phyloP scores from a whole-genome alignment of 306 rosid genomes.

The Corylus avellana region DNA sequence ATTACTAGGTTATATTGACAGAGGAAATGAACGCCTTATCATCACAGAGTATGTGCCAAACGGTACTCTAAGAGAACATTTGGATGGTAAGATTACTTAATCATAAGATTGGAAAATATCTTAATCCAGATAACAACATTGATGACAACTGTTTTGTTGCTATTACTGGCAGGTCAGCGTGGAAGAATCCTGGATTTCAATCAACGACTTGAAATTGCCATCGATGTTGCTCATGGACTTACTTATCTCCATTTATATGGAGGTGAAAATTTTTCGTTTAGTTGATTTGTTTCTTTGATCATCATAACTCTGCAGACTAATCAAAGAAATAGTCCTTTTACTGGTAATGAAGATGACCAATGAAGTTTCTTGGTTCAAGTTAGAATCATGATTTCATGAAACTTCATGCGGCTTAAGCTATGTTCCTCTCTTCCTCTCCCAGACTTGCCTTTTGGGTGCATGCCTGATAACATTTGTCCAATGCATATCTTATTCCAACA shows the following conservation, averaged over 20 bases:
- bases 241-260: slow-evolving; percentile 90
- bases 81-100: slow-evolving; percentile 75
- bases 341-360: not conserved
- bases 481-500: not conserved
- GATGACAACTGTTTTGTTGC: slow-evolving; percentile 21
- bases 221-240: slow-evolving; percentile 96
- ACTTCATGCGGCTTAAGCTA: not conserved
- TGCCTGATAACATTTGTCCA: not conserved
- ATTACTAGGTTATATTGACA: slow-evolving; percentile 80
- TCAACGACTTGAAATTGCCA: slow-evolving; percentile 94
- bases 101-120: slow-evolving; percentile 17
- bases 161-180: slow-evolving; percentile 58
- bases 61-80: slow-evolving; percentile 92
- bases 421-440: not conserved
- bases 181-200: slow-evolving; percentile 85
- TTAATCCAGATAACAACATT: slow-evolving; percentile 18
- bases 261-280: slow-evolving; percentile 51
- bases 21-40: slow-evolving; percentile 83
- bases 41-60: slow-evolving; percentile 86
- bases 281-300: slow-evolving; percentile 4
- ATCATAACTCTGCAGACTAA: not conserved
- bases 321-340: not conserved
- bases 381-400: not conserved
- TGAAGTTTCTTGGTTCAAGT: not conserved
- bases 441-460: slow-evolving; percentile 1